Percentiles rank a stretch among this genome's conserved stretches.
Evolutionary conservation across 1,139 yeast genomes (phyloP).

Genomic region (Yamadazyma conglobata): DNA sequence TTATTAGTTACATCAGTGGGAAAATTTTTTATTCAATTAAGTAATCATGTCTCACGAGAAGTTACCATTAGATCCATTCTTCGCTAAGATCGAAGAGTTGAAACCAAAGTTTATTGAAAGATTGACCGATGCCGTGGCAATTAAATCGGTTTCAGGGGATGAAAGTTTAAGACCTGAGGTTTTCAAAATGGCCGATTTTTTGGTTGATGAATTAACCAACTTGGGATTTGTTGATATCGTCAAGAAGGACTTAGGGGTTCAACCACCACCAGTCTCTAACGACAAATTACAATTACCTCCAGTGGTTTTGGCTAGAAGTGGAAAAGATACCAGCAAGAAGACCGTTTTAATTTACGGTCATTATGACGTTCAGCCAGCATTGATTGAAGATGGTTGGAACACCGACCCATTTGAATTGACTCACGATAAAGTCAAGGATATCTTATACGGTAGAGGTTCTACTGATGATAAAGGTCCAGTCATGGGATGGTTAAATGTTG

Average conservation of each 20-base stretch:
- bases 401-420: conserved; percentile 83
- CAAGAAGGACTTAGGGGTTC: conserved; percentile 77
- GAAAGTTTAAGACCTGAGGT: conserved; percentile 84
- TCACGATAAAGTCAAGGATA: conserved; percentile 53
- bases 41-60: conserved; percentile 29
- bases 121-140: conserved; percentile 77
- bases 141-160: conserved; percentile 93
- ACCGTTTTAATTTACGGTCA: conserved; percentile 93
- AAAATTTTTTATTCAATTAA: not conserved
- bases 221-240: conserved; percentile 83
- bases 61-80: conserved; percentile 44
- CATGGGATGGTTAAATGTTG: conserved; percentile 90
- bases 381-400: conserved; percentile 89
- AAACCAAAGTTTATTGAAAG: conserved; percentile 67
- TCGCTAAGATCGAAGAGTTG: conserved; percentile 63
- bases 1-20: not conserved
- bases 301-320: conserved; percentile 82
- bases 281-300: conserved; percentile 80
- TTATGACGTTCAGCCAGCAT: conserved; percentile 97
- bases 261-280: conserved; percentile 78
- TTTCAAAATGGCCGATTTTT: conserved; percentile 79
- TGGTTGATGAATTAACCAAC: conserved; percentile 60
- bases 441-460: conserved; percentile 87
- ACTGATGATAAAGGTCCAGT: conserved; percentile 99
- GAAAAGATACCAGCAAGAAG: conserved; percentile 74